Evolutionary conservation across 352 stramenopile genomes (phyloP).

Genomic region (Globisporangium polare): DNA sequence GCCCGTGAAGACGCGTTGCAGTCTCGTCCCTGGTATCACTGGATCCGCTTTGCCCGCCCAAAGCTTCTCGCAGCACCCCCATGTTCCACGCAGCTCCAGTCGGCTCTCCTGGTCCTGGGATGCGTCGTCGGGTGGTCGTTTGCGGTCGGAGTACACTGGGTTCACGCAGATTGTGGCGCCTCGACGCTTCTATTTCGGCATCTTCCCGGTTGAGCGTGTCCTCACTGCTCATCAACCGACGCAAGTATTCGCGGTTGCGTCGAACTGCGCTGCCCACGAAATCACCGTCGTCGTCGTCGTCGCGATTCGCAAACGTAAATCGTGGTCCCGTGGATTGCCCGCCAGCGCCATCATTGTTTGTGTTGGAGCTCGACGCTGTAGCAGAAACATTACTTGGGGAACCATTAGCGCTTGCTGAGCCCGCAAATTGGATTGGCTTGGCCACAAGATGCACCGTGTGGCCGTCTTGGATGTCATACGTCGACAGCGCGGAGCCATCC

Average conservation of each 20-base stretch:
- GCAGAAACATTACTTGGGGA: background rate
- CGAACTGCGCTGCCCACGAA: background rate
- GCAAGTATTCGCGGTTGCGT: constrained; percentile 14
- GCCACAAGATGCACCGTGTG: constrained; percentile 92
- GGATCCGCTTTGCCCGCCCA: constrained; percentile 7
- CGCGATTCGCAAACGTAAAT: constrained; percentile 5
- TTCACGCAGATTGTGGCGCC: constrained; percentile 16
- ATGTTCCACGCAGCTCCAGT: constrained; percentile 59
- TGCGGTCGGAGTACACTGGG: constrained; percentile 12
- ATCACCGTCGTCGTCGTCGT: constrained; percentile 11
- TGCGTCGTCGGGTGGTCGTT: constrained; percentile 11
- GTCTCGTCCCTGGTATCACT: background rate
- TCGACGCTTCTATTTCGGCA: background rate
- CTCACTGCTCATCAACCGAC: constrained; percentile 9
- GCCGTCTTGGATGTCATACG: constrained; percentile 89
- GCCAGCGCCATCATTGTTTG: background rate
- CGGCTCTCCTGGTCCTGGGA: constrained; percentile 18
- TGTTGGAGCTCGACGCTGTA: constrained; percentile 1
- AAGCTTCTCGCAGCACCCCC: constrained; percentile 46
- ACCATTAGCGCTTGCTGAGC: background rate
- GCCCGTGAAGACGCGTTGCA: constrained; percentile 25
- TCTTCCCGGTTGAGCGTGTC: constrained; percentile 2
- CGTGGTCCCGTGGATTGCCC: background rate
- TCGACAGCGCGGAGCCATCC: constrained; percentile 58
- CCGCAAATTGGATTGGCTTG: constrained; percentile 23